Base-by-base conservation (phyloP, 192 early-diverging fungal genomes). In the Podila minutissima region DNA sequence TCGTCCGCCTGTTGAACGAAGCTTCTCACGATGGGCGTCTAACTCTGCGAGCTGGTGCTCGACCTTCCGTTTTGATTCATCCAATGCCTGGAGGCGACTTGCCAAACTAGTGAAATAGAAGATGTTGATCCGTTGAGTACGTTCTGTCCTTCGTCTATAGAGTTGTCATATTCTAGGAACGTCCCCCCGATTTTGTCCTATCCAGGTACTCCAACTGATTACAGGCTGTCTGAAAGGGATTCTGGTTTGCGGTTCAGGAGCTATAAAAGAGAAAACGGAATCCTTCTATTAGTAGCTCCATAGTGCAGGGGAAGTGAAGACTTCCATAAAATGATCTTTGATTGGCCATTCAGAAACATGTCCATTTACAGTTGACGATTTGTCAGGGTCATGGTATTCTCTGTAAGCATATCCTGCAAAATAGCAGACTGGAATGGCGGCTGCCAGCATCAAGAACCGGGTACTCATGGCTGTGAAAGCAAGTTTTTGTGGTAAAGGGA, bases 401-500 rank as follows among this genome's bases (percentile, higher is more conserved):
- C 75, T 22, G 61, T 72, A 79, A 19, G 70, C 75, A 26, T 79
- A 79, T 53, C 75, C 75, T 24, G 70, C 75, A 72, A 79, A 72
- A 20, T 79, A 79, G 24, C 75, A 79, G 7, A 72, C 59, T 17
- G 75, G 75, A 33, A 79, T 48, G 11, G 75, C 75, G 38, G 66
- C 61, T n/a, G 71, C 57, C n/a, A 79, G 29, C 65, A 79, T 59
- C 59, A 79, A 8, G 31, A 72, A 79, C 15, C 75, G 66, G 41
- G 49, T 61, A 37, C 69, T 72, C 75, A 79, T 79, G 38, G 20
- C 31, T 46, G 8, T 29, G n/a, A 55, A n/a, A n/a, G n/a, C n/a
- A n/a, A 22, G 41, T 46, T 46, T 46, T 46, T 46, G 41, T 46
- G 15, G 11, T 46, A 1, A 46, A 46, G 41, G 6, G 35, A 17